A percentile compares a stretch with the other conserved stretches of the same genome.
These are phyloP conservation scores for Flueggea neowawraea DNA, from an alignment of 441 rosid genomes.

Conservation along the genomic window DNA sequence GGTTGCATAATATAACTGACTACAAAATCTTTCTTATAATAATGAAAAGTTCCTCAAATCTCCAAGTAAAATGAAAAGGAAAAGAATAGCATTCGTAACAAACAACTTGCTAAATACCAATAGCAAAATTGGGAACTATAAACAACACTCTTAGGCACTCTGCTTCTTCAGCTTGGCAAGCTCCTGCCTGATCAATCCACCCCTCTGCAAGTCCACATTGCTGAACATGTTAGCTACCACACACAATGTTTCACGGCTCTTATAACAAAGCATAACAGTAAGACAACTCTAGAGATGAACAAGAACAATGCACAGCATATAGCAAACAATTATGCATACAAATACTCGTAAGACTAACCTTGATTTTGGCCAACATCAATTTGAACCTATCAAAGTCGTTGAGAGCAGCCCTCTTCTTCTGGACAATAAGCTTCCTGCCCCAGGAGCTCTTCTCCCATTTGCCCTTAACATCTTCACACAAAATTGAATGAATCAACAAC, in stretches of 20 bases:
- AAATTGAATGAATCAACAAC: not conserved
- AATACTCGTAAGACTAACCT: conserved; percentile 37
- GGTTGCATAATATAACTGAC: conserved; percentile 13
- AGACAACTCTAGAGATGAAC: too few relatives aligned
- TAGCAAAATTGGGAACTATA: conserved; percentile 23
- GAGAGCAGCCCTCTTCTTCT: conserved; percentile 75
- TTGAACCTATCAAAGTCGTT: conserved; percentile 93
- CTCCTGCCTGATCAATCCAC: conserved; percentile 85
- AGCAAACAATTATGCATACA: not conserved
- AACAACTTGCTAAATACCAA: conserved; percentile 8
- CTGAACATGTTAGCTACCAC: not conserved
- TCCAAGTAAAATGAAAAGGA: conserved; percentile 7
- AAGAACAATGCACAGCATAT: not conserved
- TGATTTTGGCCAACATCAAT: conserved; percentile 85
- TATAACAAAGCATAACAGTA: too few relatives aligned
- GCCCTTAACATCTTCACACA: conserved; percentile 64
- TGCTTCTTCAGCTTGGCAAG: conserved; percentile 88
- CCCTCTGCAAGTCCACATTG: conserved; percentile 46
- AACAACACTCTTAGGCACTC: conserved; percentile 29
- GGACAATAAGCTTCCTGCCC: conserved; percentile 88
- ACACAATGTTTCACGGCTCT: not conserved
- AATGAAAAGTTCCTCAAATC: conserved; percentile 7
- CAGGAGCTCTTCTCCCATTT: conserved; percentile 91
- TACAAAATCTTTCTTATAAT: conserved; percentile 14
- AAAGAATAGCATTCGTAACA: conserved; percentile 11